Base-by-base conservation (phyloP, 495 filamentous ascomycete species). In the Lichenothelia convexa region DNA sequence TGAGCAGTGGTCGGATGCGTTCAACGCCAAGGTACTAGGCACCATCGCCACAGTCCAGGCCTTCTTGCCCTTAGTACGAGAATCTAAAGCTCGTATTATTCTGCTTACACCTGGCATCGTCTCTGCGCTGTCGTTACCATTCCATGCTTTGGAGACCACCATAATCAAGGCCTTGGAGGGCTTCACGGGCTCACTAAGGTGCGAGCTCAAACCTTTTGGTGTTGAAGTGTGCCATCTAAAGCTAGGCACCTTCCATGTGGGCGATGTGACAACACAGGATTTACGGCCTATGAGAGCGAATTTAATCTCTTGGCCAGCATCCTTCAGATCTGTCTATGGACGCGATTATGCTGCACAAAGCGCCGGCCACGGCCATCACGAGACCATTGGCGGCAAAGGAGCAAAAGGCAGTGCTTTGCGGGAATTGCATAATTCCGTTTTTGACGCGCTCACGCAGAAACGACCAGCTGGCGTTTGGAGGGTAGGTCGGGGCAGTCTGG, bases 21-120 rank as follows among this genome's bases (percentile, higher is more conserved):
- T 95, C 45, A 93, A 93, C 60, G 80, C 79, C 4, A 82, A 86
- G 36, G 65, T 95, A n/a, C 68, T 95, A 20, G 75, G 80, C n/a
- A 86, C 91, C 3, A 78, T 95, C 42, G 66, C 92, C 38, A 82
- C 77, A 0, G 66, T 81, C 8, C 84, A 93, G 51, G 67, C 78
- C 18, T 93, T 95, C 60, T 63, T 95, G 1, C 86, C 82, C 0
- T 71, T 80, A 18, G 64, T 94, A 30, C 75, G 71, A 9, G 60
- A 67, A 4, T 61, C 58, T 35, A 48, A 55, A 45, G 59, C 56
- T 30, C 59, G 54, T 30, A 67, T 97, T 30, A 59, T 94, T 27
- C 58, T 95, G 46, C 72, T 86, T 44, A 92, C 82, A 22, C 81
- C 86, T 0, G 75, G 72, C 37, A 83, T 93, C 51, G 79, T 85